These are phyloP conservation scores for Aspergillus sparsus DNA, from an alignment of 495 filamentous ascomycete genomes.

Conservation along the genomic window DNA sequence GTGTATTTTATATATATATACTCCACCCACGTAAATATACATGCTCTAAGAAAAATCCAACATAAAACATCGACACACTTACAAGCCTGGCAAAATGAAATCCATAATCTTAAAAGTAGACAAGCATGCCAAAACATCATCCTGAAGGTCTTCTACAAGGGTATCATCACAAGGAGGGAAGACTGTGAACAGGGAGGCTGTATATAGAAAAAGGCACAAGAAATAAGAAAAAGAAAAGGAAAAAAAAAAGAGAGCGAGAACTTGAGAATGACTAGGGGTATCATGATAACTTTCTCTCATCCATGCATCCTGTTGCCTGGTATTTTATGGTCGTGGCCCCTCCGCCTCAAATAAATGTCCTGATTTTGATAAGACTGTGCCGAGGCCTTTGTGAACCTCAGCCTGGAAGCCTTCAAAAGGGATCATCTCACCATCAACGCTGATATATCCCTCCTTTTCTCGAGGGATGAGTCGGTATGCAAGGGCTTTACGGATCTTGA, in stretches of 20 bases:
- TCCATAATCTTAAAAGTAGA: slow-evolving; percentile 11
- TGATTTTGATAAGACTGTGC: slow-evolving; percentile 75
- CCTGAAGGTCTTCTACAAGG: slow-evolving; percentile 34
- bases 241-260: neutral
- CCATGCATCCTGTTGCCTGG: neutral
- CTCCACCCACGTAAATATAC: no score
- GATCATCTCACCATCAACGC: slow-evolving; percentile 87
- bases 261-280: neutral
- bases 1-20: neutral
- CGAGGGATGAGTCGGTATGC: slow-evolving; percentile 84
- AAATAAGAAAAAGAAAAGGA: slow-evolving; percentile 15
- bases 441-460: slow-evolving; percentile 74
- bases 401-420: slow-evolving; percentile 88
- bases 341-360: slow-evolving; percentile 72
- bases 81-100: neutral
- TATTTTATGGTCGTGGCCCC: slow-evolving; percentile 42
- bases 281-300: neutral
- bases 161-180: slow-evolving; percentile 41
- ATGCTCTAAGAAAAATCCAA: no score
- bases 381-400: slow-evolving; percentile 82
- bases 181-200: slow-evolving; percentile 8
- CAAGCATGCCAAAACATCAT: slow-evolving; percentile 23
- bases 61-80: no score
- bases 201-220: slow-evolving; percentile 12
- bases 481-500: slow-evolving; percentile 76